Conservation (phyloP, 306 rosid genomes). For the Quercus engelmannii region DNA sequence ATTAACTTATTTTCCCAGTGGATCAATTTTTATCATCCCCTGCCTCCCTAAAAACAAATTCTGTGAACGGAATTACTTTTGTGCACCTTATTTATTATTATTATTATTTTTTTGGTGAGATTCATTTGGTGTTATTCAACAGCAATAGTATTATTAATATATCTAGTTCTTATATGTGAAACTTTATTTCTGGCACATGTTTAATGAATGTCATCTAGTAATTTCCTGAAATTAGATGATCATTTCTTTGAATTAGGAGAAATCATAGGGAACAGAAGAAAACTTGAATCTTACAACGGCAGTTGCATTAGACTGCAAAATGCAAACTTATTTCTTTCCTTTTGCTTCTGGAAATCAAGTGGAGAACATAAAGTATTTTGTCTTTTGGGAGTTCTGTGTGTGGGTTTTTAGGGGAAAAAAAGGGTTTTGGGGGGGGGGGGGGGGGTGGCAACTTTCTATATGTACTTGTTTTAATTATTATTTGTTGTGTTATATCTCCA, state of each 20-base stretch:
- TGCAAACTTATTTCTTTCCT: background rate
- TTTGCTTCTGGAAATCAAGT: background rate
- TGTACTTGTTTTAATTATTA: constrained; percentile 4
- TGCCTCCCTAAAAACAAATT: too few relatives aligned
- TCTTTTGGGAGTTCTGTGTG: background rate
- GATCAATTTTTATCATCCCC: too few relatives aligned
- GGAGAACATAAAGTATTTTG: background rate
- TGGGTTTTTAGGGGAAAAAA: too few relatives aligned
- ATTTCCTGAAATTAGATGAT: too few relatives aligned
- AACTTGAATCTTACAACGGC: background rate
- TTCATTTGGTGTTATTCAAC: background rate
- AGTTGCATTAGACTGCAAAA: background rate
- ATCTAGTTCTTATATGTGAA: background rate
- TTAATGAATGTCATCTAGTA: background rate
- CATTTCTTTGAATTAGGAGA: too few relatives aligned
- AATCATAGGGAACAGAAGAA: background rate
- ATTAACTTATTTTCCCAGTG: background rate
- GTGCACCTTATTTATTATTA: too few relatives aligned
- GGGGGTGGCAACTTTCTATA: background rate
- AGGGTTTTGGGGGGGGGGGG: background rate
- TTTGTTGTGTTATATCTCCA: constrained; percentile 38
- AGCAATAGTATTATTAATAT: background rate
- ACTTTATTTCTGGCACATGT: background rate
- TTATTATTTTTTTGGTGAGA: background rate
- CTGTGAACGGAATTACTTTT: too few relatives aligned